phyloP scores from a whole-genome alignment of 805 yeast genomes.

The Scheffersomyces amazonensis region DNA sequence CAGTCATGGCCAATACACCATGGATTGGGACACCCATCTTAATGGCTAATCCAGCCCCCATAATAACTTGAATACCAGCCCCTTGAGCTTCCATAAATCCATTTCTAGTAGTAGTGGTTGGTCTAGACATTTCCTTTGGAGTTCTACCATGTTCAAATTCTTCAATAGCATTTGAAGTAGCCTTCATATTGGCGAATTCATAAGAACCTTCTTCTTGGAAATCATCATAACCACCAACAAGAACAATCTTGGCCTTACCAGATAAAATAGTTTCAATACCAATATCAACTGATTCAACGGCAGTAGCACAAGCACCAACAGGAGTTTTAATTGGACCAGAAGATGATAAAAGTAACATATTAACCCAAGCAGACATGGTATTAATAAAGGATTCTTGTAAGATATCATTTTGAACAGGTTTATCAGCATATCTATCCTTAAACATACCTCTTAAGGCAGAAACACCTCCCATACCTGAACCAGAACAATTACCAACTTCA shows the following conservation, averaged over 20 bases:
- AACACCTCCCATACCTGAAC: slow-evolving; percentile 99
- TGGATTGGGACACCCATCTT: slow-evolving; percentile 99
- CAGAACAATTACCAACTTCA: slow-evolving; percentile 98
- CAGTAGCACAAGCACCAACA: slow-evolving; percentile 99
- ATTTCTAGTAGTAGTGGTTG: slow-evolving; percentile 90
- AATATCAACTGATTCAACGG: slow-evolving; percentile 93
- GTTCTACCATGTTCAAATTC: slow-evolving; percentile 96
- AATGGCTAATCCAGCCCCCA: slow-evolving; percentile 91
- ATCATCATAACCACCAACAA: slow-evolving; percentile 99
- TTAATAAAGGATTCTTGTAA: slow-evolving; percentile 97
- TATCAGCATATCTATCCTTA: slow-evolving; percentile 88
- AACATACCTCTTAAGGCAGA: slow-evolving; percentile 96
- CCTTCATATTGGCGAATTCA: slow-evolving; percentile 98
- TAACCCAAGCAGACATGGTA: slow-evolving; percentile 99
- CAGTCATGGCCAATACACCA: slow-evolving; percentile 90
- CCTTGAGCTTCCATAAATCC: slow-evolving; percentile 99
- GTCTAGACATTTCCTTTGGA: slow-evolving; percentile 98
- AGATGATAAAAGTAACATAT: slow-evolving; percentile 93
- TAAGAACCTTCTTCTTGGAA: slow-evolving; percentile 99
- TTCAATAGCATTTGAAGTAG: slow-evolving; percentile 85
- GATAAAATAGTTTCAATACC: slow-evolving; percentile 92
- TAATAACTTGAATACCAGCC: slow-evolving; percentile 94
- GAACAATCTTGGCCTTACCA: slow-evolving; percentile 93
- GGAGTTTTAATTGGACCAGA: slow-evolving; percentile 99
- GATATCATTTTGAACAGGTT: slow-evolving; percentile 95